Base-by-base conservation (phyloP, 768 basidiomycete genomes). In the Kwoniella botswanensis region DNA sequence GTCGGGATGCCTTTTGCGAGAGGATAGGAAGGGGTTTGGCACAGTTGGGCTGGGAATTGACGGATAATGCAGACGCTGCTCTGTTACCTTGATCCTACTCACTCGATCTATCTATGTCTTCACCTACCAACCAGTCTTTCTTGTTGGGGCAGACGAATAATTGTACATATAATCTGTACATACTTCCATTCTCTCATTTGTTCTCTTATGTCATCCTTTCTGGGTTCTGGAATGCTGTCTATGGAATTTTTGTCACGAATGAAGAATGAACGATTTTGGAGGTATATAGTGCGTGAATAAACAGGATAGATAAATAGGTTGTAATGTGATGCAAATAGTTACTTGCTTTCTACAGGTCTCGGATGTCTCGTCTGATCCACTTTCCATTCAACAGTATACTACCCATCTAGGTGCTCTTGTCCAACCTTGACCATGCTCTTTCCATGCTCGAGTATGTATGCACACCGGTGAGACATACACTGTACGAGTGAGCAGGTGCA, bases 21-120 rank as follows among this genome's bases (percentile, higher is more conserved):
- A 46, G 66, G 44, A 63, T 74, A 21, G 74, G 74, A 4, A 3
- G 74, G 7, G 74, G 74, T 17, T 50, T 74, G 44, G 57, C 61
- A 12, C 65, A 71, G 44, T 26, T 74, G 11, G 74, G 74, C 13
- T 71, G 71, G 71, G 65, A 68, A 35, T 59, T 74, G 70, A 74
- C 74, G 24, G 74, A 74, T 55, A 60, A 56, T 50, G 41, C 63
- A 29, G 74, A 71, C 44, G 72, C 63, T 35, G 72, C 68, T 42
- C 62, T 69, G n/a, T 67, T 65, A 42, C 65, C 63, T 29, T 71
- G 52, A 43, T 35, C 35, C 35, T 9, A 9, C 35, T 35, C 35
- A 35, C 35, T 35, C 0, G 35, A 35, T 35, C 35, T 9, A 35
- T 35, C 35, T 35, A 35, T 35, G 35, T 35, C 35, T 35, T 35